Percentiles rank a stretch among this genome's conserved stretches.
These are phyloP conservation scores for Candida patagonica DNA, from an alignment of 805 yeast species.

Conservation along the genomic window DNA sequence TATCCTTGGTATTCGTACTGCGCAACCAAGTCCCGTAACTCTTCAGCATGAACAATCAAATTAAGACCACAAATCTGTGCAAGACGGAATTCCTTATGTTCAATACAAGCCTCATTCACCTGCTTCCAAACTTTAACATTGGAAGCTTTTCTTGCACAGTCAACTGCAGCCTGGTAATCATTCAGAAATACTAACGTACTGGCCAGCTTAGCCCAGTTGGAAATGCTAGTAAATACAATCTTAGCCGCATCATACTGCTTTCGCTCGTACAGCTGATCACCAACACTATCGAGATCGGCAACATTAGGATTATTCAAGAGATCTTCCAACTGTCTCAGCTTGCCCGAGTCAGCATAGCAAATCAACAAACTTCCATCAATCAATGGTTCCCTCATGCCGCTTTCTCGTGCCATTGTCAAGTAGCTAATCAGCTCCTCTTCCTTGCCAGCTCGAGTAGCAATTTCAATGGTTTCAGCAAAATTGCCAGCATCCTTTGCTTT, in stretches of 20 bases:
- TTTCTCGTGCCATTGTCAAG: constrained; percentile 83
- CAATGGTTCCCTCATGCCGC: constrained; percentile 72
- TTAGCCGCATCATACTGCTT: constrained; percentile 90
- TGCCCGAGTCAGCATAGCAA: constrained; percentile 73
- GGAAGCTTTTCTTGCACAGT: constrained; percentile 96
- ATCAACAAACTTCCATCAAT: constrained; percentile 89
- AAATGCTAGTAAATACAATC: constrained; percentile 70
- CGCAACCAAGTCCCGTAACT: constrained; percentile 76
- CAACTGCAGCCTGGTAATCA: constrained; percentile 95
- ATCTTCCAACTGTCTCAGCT: constrained; percentile 70
- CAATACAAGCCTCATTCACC: constrained; percentile 94
- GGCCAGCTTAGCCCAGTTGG: constrained; percentile 93
- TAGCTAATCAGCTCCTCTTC: constrained; percentile 86
- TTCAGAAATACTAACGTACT: constrained; percentile 88
- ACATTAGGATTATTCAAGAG: constrained; percentile 81
- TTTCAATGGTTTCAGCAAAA: constrained; percentile 85
- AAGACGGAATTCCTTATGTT: constrained; percentile 85
- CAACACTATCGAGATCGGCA: constrained; percentile 85
- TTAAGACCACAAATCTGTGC: constrained; percentile 99
- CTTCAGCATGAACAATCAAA: constrained; percentile 95
- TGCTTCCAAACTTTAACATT: constrained; percentile 93
- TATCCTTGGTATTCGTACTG: constrained; percentile 86
- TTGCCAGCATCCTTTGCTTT: constrained; percentile 87
- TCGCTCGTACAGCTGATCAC: constrained; percentile 78
- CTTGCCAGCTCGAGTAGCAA: constrained; percentile 91